phyloP scores from a whole-genome alignment of 768 basidiomycete species.

The Lactifluus rugatus region DNA sequence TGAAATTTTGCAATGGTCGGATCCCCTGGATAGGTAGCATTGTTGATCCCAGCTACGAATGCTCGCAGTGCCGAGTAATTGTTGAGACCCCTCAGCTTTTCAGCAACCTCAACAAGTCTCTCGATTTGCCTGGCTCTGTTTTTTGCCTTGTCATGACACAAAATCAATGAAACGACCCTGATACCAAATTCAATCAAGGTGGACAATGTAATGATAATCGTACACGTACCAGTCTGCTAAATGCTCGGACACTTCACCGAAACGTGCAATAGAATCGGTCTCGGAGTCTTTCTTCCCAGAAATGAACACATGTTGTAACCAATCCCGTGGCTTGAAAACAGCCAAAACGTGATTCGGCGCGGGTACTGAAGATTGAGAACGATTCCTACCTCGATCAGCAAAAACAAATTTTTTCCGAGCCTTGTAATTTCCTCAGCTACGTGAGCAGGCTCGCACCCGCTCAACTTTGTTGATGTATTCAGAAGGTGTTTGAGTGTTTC shows the following conservation, averaged over 20 bases:
- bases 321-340: constrained; percentile 63
- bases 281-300: constrained; percentile 56
- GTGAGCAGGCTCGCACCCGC: constrained; percentile 46
- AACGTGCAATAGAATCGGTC: constrained; percentile 60
- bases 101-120: constrained; percentile 79
- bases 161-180: constrained; percentile 86
- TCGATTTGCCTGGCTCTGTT: constrained; percentile 75
- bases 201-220: constrained; percentile 12
- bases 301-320: constrained; percentile 70
- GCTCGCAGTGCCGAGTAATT: constrained; percentile 93
- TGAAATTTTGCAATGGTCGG: constrained; percentile 70
- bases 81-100: constrained; percentile 68
- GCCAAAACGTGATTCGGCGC: constrained; percentile 10
- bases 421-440: constrained; percentile 85
- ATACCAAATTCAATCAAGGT: background rate
- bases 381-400: constrained; percentile 57
- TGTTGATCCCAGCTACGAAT: constrained; percentile 88
- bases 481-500: constrained; percentile 55
- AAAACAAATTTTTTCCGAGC: constrained; percentile 56
- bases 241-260: constrained; percentile 72
- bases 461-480: constrained; percentile 47
- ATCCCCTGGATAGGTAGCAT: constrained; percentile 67
- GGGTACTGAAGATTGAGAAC: constrained; percentile 17
- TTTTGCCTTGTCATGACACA: constrained; percentile 75
- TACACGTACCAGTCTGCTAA: constrained; percentile 62